Percentiles rank a stretch among this genome's conserved stretches.
Conservation (phyloP, 2,329 filamentous ascomycete genomes). For the Claviceps capensis region DNA sequence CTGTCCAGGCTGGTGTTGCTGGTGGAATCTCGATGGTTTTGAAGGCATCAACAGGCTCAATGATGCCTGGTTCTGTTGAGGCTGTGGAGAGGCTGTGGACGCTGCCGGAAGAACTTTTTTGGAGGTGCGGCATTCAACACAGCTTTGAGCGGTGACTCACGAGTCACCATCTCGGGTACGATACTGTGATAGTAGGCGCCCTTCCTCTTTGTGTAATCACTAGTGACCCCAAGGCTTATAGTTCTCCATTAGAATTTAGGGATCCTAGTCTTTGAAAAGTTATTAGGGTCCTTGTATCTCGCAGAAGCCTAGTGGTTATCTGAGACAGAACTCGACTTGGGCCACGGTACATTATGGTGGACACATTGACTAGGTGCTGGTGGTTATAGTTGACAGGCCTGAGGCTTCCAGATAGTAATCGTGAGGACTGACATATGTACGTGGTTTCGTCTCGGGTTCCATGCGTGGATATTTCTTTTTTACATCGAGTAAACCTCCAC, state of each 20-base stretch:
- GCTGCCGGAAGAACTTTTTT: no score
- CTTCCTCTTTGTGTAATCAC: not conserved
- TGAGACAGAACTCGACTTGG: conserved; percentile 49
- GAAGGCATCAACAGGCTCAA: not conserved
- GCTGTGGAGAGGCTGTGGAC: no score
- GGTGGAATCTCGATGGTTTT: conserved; percentile 39
- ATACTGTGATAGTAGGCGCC: not conserved
- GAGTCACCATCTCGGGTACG: not conserved
- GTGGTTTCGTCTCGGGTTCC: not conserved
- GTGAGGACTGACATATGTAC: not conserved
- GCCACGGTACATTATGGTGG: conserved; percentile 36
- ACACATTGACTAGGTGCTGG: not conserved
- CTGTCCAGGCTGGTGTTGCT: conserved; percentile 29
- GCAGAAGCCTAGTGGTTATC: conserved; percentile 56
- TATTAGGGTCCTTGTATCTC: conserved; percentile 39
- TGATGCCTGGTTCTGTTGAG: not conserved
- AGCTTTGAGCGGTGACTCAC: not conserved
- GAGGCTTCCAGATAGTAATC: not conserved
- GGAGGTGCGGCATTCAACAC: no score
- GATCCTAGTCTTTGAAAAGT: not conserved
- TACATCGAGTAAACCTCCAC: no score
- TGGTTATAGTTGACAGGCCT: not conserved
- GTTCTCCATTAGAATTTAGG: not conserved
- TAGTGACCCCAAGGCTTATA: not conserved
- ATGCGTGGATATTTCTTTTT: not conserved